Evolutionary conservation across 495 filamentous ascomycete genomes (phyloP).

Genomic region (Sphaerosporella brunnea): DNA sequence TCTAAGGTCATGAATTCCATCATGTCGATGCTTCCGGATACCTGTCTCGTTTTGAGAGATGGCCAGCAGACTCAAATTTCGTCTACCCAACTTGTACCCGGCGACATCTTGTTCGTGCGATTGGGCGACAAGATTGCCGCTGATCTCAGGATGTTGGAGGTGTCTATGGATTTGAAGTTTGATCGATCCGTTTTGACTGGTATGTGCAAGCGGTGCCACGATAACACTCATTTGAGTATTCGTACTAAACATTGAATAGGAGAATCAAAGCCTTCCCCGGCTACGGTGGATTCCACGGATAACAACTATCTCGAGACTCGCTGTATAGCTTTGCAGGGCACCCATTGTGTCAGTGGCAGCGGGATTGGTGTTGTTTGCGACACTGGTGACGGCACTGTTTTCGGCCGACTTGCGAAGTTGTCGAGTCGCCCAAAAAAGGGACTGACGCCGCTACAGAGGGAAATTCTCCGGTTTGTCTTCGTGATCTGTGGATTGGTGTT

Average conservation of each 20-base stretch:
- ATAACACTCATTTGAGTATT: background rate
- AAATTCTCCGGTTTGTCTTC: slow-evolving; percentile 52
- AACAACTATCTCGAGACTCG: slow-evolving; percentile 57
- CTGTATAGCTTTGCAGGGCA: slow-evolving; percentile 57
- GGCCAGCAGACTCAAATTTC: slow-evolving; percentile 32
- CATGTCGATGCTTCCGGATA: slow-evolving; percentile 48
- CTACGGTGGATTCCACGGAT: slow-evolving; percentile 42
- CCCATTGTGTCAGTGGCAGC: slow-evolving; percentile 46
- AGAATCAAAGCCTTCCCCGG: slow-evolving; percentile 45
- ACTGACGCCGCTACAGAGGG: slow-evolving; percentile 47
- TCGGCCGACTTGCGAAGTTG: slow-evolving; percentile 51
- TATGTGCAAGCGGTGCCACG: slow-evolving; percentile 17
- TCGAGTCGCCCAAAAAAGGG: slow-evolving; percentile 43
- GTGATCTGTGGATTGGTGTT: slow-evolving; percentile 41
- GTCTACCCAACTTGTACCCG: slow-evolving; percentile 45
- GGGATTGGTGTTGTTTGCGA: slow-evolving; percentile 46
- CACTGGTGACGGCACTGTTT: slow-evolving; percentile 42
- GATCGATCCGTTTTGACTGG: slow-evolving; percentile 55
- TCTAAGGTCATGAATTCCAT: slow-evolving; percentile 49
- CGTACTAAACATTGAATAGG: slow-evolving; percentile 26
- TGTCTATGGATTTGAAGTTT: slow-evolving; percentile 49
- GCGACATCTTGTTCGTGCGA: slow-evolving; percentile 45
- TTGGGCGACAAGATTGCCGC: slow-evolving; percentile 52
- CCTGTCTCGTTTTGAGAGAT: slow-evolving; percentile 44
- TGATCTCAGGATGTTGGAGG: slow-evolving; percentile 46